Conservation (phyloP, 805 yeast genomes). For the Candida insectalens region DNA sequence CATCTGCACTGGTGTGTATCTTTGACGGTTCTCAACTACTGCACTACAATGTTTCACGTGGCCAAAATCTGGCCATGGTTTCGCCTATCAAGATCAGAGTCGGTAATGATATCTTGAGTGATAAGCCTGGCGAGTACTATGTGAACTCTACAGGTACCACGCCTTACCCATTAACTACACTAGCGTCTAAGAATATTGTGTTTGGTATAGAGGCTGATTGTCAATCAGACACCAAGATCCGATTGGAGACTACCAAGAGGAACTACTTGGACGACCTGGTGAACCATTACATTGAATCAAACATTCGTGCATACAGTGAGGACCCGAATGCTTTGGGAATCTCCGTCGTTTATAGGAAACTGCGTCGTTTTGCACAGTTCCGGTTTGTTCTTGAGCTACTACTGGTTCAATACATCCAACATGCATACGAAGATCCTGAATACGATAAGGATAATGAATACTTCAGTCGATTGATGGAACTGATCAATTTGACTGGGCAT, state of each 20-base stretch:
- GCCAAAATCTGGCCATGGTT: conserved; percentile 13
- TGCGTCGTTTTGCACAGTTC: conserved; percentile 32
- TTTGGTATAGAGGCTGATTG: conserved; percentile 40
- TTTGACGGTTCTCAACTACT: conserved; percentile 26
- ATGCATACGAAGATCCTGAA: conserved; percentile 21
- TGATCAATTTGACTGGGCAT: conserved; percentile 23
- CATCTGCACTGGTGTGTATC: conserved; percentile 16
- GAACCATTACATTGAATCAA: conserved; percentile 32
- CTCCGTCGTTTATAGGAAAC: conserved; percentile 24
- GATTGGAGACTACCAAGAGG: conserved; percentile 26
- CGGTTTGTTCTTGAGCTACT: conserved; percentile 41
- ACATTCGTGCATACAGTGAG: conserved; percentile 13
- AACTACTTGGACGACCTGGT: conserved; percentile 37
- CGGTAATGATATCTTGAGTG: conserved; percentile 19
- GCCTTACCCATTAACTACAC: conserved; percentile 40
- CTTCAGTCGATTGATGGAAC: conserved; percentile 21
- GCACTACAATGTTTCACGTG: conserved; percentile 20
- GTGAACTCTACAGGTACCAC: conserved; percentile 24
- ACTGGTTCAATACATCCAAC: conserved; percentile 29
- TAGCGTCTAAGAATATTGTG: conserved; percentile 36
- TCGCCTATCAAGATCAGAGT: conserved; percentile 22
- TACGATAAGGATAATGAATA: conserved; percentile 18
- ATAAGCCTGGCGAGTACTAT: conserved; percentile 1
- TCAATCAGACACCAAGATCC: conserved; percentile 13
- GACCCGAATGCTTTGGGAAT: conserved; percentile 18